Percentiles rank a stretch among this genome's conserved stretches.
phyloP scores from a whole-genome alignment of 164 flowering plant genomes.

The Nelumbo lutea region DNA sequence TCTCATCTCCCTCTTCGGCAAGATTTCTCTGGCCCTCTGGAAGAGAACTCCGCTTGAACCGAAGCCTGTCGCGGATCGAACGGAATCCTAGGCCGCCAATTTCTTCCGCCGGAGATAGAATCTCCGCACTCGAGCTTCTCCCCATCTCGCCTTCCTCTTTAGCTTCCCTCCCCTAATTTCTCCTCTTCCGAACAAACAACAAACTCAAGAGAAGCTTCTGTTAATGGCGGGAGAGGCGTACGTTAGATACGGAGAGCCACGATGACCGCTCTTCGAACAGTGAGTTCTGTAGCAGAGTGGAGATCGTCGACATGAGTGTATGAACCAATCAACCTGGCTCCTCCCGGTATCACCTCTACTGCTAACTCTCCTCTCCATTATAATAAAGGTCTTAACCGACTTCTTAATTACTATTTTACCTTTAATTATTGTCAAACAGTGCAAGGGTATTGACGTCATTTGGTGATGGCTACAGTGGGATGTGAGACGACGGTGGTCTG shows the following conservation, averaged over 20 bases:
- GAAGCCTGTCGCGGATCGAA: slow-evolving; percentile 10
- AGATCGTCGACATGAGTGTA: not conserved
- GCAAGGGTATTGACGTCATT: too few species aligned
- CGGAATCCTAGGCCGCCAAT: slow-evolving; percentile 17
- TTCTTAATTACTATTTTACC: too few species aligned
- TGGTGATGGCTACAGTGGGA: too few species aligned
- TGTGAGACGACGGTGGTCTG: too few species aligned
- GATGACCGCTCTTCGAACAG: slow-evolving; percentile 2
- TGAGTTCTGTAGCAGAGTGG: not conserved
- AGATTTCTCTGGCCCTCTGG: slow-evolving; percentile 8
- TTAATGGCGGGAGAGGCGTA: not conserved
- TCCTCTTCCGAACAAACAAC: not conserved
- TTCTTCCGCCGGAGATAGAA: slow-evolving; percentile 8
- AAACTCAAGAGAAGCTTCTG: slow-evolving; percentile 9
- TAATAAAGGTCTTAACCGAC: too few species aligned
- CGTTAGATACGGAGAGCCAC: slow-evolving; percentile 4
- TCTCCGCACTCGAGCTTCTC: slow-evolving; percentile 11
- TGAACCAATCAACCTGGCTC: not conserved
- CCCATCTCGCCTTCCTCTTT: slow-evolving; percentile 12
- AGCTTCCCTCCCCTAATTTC: not conserved
- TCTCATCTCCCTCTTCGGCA: slow-evolving; percentile 12
- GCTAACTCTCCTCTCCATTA: too few species aligned
- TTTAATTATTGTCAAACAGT: too few species aligned
- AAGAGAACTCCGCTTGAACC: slow-evolving; percentile 14
- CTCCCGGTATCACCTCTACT: not conserved